phyloP scores from a whole-genome alignment of 1,139 yeast species.

The Saccharomyces hybrid region DNA sequence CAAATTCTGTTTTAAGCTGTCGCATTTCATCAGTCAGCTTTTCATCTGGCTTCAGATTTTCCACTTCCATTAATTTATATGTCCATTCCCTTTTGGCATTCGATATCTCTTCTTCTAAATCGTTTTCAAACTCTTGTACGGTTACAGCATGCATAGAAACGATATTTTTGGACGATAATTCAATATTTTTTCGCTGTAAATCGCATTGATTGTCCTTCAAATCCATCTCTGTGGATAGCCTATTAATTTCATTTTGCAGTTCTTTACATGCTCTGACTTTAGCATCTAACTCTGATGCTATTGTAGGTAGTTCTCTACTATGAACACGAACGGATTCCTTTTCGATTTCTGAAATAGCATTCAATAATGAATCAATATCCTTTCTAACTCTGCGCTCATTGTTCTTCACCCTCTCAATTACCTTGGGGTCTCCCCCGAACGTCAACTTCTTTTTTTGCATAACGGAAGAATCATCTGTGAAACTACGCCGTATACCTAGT shows the following conservation, averaged over 20 bases:
- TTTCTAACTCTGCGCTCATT: slow-evolving; percentile 22
- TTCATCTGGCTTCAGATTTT: slow-evolving; percentile 18
- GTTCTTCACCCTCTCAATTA: slow-evolving; percentile 13
- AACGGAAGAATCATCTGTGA: not conserved
- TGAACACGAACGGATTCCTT: slow-evolving; percentile 16
- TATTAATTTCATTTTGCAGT: slow-evolving; percentile 14
- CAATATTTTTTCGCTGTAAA: slow-evolving; percentile 11
- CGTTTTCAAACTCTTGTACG: slow-evolving; percentile 16
- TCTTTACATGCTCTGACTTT: slow-evolving; percentile 10
- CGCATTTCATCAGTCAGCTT: slow-evolving; percentile 16
- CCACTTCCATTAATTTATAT: slow-evolving; percentile 13
- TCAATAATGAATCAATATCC: slow-evolving; percentile 23
- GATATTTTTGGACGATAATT: slow-evolving; percentile 11
- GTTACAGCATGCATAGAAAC: not conserved
- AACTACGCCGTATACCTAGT: not conserved
- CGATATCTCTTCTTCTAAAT: slow-evolving; percentile 12
- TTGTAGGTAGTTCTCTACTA: slow-evolving; percentile 14
- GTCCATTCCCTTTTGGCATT: slow-evolving; percentile 14
- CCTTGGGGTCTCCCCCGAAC: slow-evolving; percentile 9
- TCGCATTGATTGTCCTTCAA: slow-evolving; percentile 14
- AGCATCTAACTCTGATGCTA: slow-evolving; percentile 10
- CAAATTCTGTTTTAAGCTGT: slow-evolving; percentile 13
- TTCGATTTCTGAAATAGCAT: slow-evolving; percentile 24
- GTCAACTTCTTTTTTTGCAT: slow-evolving; percentile 4
- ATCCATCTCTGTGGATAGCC: slow-evolving; percentile 12